A percentile compares a stretch with the other conserved stretches of the same genome.
Evolutionary conservation across 73 alveolate species (phyloP).

Genomic region (Diophrys sp.): DNA sequence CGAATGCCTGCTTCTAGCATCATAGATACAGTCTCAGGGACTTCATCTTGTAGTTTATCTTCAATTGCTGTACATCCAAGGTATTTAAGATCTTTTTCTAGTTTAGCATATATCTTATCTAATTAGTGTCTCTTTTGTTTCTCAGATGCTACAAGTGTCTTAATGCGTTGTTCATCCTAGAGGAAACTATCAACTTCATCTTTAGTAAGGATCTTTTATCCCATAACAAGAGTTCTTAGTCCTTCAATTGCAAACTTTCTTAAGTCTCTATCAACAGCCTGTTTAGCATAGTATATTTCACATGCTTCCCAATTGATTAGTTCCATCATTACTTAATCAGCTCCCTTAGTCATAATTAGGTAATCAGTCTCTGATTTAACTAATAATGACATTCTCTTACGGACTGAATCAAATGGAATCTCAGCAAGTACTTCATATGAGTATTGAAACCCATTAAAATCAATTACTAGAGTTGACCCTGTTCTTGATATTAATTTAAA

Average conservation of each 20-base stretch:
- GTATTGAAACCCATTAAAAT: slow-evolving; percentile 37
- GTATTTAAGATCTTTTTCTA: slow-evolving; percentile 80
- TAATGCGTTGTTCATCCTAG: slow-evolving; percentile 32
- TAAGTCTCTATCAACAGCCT: slow-evolving; percentile 64
- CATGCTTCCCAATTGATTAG: slow-evolving; percentile 28
- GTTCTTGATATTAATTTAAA: slow-evolving; percentile 61
- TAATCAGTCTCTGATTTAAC: slow-evolving; percentile 52
- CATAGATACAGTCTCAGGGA: slow-evolving; percentile 72
- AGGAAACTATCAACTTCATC: slow-evolving; percentile 56
- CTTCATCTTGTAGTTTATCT: slow-evolving; percentile 70
- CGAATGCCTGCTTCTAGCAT: slow-evolving; percentile 58
- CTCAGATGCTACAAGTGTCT: slow-evolving; percentile 14
- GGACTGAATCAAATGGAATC: slow-evolving; percentile 38
- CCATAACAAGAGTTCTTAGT: slow-evolving; percentile 16
- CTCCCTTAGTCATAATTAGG: slow-evolving; percentile 86
- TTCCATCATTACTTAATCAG: slow-evolving; percentile 82
- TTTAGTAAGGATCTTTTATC: background rate
- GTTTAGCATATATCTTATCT: slow-evolving; percentile 60
- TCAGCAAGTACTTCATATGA: slow-evolving; percentile 35
- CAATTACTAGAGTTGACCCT: slow-evolving; percentile 33
- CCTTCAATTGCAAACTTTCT: slow-evolving; percentile 45
- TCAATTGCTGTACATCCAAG: slow-evolving; percentile 96
- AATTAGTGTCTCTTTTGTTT: slow-evolving; percentile 38
- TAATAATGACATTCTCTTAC: slow-evolving; percentile 47
- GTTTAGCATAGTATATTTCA: background rate